Evolutionary conservation across 768 basidiomycete genomes (phyloP), one percentile per base, ranked within the genome.

Genomic region (Exsudoporus frostii): DNA sequence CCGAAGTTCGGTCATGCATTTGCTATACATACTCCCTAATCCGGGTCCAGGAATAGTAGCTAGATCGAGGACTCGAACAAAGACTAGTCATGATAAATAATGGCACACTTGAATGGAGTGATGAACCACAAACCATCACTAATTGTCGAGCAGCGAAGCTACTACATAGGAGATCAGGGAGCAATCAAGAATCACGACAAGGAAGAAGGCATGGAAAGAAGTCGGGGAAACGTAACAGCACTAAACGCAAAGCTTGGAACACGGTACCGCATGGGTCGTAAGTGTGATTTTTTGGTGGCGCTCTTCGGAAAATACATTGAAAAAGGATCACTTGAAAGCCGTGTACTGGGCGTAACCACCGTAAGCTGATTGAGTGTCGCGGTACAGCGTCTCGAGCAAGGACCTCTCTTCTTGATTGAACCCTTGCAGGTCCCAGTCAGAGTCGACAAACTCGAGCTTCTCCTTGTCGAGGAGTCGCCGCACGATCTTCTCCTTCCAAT

Each of bases 331-430:
- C 24, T 38, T 46, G n/a, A 49, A 52, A 56, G 49, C n/a, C 8
- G 4, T 13, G 19, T 55, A 43, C 22, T 50, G 51, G 5, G 37
- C 7, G 34, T 57, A 71, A 24, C 65, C 69, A n/a, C 52, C 44
- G 19, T 69, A 69, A 13, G 69, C 69, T 13, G 56, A 53, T 11
- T 57, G 56, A 10, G 67, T 48, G 30, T 69, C 65, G 0, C 57
- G 50, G 2, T 55, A 67, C 15, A 71, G 53, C 4, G 62, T 67
- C 42, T 56, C 36, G 15, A 71, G 59, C 10, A 69, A 45, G 4
- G 40, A 36, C 15, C 20, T 59, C 19, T 69, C 69, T 39, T 59
- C 40, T 5, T 24, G 20, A 13, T 5, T 55, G 33, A 67, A 57
- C 37, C 14, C 54, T 2, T 36, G 24, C 24, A 65, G 10, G 11